A percentile compares a stretch with the other conserved stretches of the same genome.
Evolutionary conservation across 2,329 filamentous ascomycete genomes (phyloP).

Genomic region (Neofusicoccum cordaticola): DNA sequence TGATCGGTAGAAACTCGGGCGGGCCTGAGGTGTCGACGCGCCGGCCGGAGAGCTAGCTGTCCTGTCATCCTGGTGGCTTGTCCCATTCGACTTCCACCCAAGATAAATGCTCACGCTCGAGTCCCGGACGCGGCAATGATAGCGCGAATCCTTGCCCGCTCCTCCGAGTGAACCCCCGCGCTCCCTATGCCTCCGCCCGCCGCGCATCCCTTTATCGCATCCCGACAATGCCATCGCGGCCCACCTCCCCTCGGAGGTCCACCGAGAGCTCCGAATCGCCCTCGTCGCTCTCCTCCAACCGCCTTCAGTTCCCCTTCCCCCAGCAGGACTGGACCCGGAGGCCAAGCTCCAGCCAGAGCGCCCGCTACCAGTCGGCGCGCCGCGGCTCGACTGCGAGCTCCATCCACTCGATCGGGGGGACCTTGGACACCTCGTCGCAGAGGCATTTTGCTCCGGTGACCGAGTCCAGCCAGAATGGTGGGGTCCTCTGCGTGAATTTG

Average conservation of each 20-base stretch:
- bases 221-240: slow-evolving; percentile 41
- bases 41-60: slow-evolving; percentile 10
- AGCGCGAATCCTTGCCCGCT: slow-evolving; percentile 1
- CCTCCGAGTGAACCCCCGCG: not conserved
- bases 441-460: slow-evolving; percentile 57
- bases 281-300: slow-evolving; percentile 38
- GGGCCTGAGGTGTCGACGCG: not conserved
- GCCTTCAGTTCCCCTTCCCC: slow-evolving; percentile 54
- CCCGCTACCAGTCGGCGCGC: slow-evolving; percentile 53
- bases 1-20: not conserved
- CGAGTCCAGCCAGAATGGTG: slow-evolving; percentile 84
- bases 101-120: not conserved
- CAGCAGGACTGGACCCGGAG: slow-evolving; percentile 54
- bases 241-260: slow-evolving; percentile 45
- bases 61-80: slow-evolving; percentile 4
- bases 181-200: slow-evolving; percentile 22
- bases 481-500: not conserved
- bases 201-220: slow-evolving; percentile 13
- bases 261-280: slow-evolving; percentile 50
- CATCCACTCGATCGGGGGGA: slow-evolving; percentile 80
- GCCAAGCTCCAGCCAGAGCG: slow-evolving; percentile 40
- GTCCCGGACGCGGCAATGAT: slow-evolving; percentile 9
- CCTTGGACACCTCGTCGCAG: slow-evolving; percentile 66
- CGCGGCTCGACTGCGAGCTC: slow-evolving; percentile 86
- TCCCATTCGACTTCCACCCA: slow-evolving; percentile 1